Evolutionary conservation across 2,329 filamentous ascomycete species (phyloP).

Genomic region (Neonectria coccinea): DNA sequence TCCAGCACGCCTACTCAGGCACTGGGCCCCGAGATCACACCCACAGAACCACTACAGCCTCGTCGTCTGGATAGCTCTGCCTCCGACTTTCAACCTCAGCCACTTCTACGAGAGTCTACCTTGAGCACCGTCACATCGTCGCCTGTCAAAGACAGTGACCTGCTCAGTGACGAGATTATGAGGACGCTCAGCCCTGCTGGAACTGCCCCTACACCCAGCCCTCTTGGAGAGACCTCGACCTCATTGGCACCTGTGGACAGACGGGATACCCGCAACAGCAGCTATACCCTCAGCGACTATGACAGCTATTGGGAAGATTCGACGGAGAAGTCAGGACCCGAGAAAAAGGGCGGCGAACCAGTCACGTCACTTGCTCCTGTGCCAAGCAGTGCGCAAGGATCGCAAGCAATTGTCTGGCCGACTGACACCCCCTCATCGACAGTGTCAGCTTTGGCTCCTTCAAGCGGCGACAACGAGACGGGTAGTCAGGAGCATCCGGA

Average conservation of each 20-base stretch:
- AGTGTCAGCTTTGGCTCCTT: conserved; percentile 18
- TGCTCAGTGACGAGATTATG: conserved; percentile 79
- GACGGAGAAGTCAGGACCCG: conserved; percentile 29
- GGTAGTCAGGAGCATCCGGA: conserved; percentile 18
- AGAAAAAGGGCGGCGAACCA: conserved; percentile 20
- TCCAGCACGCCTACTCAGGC: conserved; percentile 17
- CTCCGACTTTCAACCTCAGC: conserved; percentile 51
- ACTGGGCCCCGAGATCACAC: conserved; percentile 48
- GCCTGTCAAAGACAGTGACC: conserved; percentile 76
- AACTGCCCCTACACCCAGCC: conserved; percentile 28
- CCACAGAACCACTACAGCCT: conserved; percentile 60
- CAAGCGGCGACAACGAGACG: conserved; percentile 16
- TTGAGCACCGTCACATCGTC: conserved; percentile 63
- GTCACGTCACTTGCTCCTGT: conserved; percentile 5
- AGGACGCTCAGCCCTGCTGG: conserved; percentile 70
- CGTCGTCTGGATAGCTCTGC: conserved; percentile 51
- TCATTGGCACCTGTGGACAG: conserved; percentile 35
- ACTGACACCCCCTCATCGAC: conserved; percentile 2
- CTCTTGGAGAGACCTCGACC: conserved; percentile 32
- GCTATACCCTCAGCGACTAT: conserved; percentile 74
- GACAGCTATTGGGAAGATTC: conserved; percentile 72
- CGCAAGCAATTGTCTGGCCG: conserved; percentile 13
- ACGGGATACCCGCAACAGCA: conserved; percentile 63
- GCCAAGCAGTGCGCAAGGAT: conserved; percentile 8
- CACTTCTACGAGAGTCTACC: conserved; percentile 57